These are phyloP conservation scores for Phytophthora fragariaefolia DNA, from an alignment of 352 stramenopile genomes.

Conservation along the genomic window DNA sequence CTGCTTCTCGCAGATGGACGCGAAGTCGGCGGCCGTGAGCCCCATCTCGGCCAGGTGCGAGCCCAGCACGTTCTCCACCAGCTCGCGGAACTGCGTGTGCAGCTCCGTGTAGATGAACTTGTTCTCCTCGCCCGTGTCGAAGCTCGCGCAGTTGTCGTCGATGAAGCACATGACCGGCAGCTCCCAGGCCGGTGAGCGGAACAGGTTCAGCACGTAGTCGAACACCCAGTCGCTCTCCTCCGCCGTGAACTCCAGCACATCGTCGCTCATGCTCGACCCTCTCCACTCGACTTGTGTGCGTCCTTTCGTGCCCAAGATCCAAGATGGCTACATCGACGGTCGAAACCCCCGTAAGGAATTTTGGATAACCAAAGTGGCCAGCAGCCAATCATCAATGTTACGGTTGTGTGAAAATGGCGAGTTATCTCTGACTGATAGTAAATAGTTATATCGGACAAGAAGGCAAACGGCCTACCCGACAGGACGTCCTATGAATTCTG, in stretches of 20 bases:
- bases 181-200: slow-evolving; percentile 89
- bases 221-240: slow-evolving; percentile 89
- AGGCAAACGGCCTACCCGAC: too few relatives aligned
- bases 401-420: too few relatives aligned
- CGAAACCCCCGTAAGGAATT: too few relatives aligned
- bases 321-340: slow-evolving; percentile 42
- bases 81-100: slow-evolving; percentile 81
- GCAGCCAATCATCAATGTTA: too few relatives aligned
- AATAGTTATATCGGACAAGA: too few relatives aligned
- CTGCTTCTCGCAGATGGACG: slow-evolving; percentile 78
- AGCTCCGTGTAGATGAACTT: slow-evolving; percentile 90
- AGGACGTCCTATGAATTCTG: too few relatives aligned
- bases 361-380: too few relatives aligned
- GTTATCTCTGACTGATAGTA: too few relatives aligned
- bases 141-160: slow-evolving; percentile 89
- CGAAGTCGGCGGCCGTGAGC: slow-evolving; percentile 84
- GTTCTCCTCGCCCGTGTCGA: slow-evolving; percentile 91
- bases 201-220: slow-evolving; percentile 89
- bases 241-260: slow-evolving; percentile 48
- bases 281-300: slow-evolving; percentile 4
- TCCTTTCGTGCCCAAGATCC: slow-evolving; percentile 42
- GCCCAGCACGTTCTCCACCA: slow-evolving; percentile 81
- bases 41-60: slow-evolving; percentile 87
- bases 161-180: slow-evolving; percentile 91
- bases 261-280: slow-evolving; percentile 21